Conservation (phyloP, 2,329 filamentous ascomycete species). For the Davidsoniella neocaledoniae region DNA sequence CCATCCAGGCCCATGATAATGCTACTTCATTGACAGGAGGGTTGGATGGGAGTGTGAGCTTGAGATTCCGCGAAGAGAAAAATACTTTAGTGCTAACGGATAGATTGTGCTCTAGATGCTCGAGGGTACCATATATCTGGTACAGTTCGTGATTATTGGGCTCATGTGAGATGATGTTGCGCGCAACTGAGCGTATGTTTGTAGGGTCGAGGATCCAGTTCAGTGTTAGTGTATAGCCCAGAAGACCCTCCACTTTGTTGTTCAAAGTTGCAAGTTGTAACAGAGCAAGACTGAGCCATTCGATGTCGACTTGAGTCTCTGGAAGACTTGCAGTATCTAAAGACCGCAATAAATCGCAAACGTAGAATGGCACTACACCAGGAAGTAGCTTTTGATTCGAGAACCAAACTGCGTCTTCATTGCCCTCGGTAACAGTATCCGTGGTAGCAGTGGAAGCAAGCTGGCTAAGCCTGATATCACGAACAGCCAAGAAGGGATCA, state of each 20-base stretch:
- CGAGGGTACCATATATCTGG: constrained; percentile 61
- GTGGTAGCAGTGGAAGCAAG: not conserved
- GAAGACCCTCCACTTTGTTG: constrained; percentile 28
- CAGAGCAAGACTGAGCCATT: constrained; percentile 37
- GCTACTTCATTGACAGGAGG: constrained; percentile 3
- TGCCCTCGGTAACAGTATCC: not conserved
- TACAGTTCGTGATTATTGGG: constrained; percentile 52
- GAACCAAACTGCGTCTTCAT: not conserved
- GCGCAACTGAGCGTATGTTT: constrained; percentile 52
- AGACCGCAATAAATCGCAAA: not conserved
- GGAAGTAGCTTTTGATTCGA: not conserved
- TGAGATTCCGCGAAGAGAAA: constrained; percentile 30
- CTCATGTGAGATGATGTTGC: constrained; percentile 51
- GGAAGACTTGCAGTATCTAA: not conserved
- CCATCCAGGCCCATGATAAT: constrained; percentile 47
- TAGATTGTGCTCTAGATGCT: constrained; percentile 39
- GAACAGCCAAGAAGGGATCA: constrained; percentile 16
- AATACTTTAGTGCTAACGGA: constrained; percentile 49
- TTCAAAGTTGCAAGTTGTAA: constrained; percentile 34
- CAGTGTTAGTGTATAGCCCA: constrained; percentile 54
- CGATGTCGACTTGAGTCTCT: constrained; percentile 18
- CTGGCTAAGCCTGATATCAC: too few relatives aligned
- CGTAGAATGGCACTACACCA: constrained; percentile 3
- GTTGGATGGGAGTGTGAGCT: not conserved
- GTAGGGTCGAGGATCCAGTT: constrained; percentile 37